Evolutionary conservation across 2,329 filamentous ascomycete genomes (phyloP), one percentile per base, ranked within the genome.

Genomic region (Trichoderma afroharzianum): DNA sequence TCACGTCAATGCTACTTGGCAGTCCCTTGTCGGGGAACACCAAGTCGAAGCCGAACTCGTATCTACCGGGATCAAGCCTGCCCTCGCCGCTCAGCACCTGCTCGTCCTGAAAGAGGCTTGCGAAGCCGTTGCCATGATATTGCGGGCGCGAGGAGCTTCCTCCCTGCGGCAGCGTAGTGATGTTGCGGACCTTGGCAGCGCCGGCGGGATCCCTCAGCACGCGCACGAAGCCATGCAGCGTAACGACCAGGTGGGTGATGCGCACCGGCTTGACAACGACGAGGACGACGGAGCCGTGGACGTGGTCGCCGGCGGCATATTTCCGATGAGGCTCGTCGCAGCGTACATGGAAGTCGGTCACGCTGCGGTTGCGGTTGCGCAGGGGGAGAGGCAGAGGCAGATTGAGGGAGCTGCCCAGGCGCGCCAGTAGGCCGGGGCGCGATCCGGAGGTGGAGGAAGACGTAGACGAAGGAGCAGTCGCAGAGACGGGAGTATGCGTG

Each of bases 1-100:
- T 79, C 87, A 98, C 95, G 83, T 97, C 95, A 78, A 99, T 95
- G 80, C 95, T 98, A 81, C 93, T 97, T n/a, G 93, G 93, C 72
- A 96, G 82, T 6, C 87, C 88, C 76, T 89, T 88, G 63, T 87
- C 84, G 2, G 92, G 91, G 75, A 94, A 93, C 71, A 91, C 84
- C 73, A 93, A 82, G 76, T 93, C 89, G 76, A 93, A 94, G 72
- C 92, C 90, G 80, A 96, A 96, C 80, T 94, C 90, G 78, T 94
- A 95, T 75, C 88, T 88, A 50, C 92, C 92, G 61, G 92, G 87
- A 66, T 92, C 90, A 43, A 96, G 83, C 76, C 91, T 88, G 15
- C 93, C 93, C 76, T 95, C 92, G 26, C 92, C 93, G 78, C 92
- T 94, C 43, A 96, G 82, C 15, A 93, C 91, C 78, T 91, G 87